A percentile compares a stretch with the other conserved stretches of the same genome.
These are phyloP conservation scores for Gyrodon lividus DNA, from an alignment of 768 basidiomycete genomes.

Conservation along the genomic window DNA sequence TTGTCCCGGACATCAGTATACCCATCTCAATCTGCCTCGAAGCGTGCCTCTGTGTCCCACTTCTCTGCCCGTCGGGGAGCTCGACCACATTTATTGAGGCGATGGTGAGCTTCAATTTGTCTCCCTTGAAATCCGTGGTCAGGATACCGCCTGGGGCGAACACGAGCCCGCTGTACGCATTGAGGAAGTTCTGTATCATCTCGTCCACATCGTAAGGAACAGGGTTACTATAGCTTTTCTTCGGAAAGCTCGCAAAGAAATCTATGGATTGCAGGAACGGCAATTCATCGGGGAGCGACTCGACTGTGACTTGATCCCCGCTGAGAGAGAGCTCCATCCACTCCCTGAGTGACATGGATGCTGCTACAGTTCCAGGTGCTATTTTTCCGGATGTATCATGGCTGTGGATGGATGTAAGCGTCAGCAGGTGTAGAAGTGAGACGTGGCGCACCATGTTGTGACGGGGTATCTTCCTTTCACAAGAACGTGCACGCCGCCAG, in stretches of 20 bases:
- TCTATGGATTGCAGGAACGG: slow-evolving; percentile 77
- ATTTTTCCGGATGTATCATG: slow-evolving; percentile 79
- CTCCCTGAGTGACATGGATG: slow-evolving; percentile 74
- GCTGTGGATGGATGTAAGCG: slow-evolving; percentile 43
- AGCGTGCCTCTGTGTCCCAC: slow-evolving; percentile 34
- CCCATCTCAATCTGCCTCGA: slow-evolving; percentile 49
- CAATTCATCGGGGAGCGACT: slow-evolving; percentile 55
- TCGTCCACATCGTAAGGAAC: slow-evolving; percentile 89
- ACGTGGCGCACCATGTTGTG: slow-evolving; percentile 66
- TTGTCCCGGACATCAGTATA: slow-evolving; percentile 88
- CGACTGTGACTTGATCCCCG: slow-evolving; percentile 75
- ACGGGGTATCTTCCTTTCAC: slow-evolving; percentile 70
- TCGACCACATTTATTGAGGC: slow-evolving; percentile 60
- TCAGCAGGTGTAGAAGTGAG: neutral
- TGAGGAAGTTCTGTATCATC: slow-evolving; percentile 70
- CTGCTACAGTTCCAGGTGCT: slow-evolving; percentile 68
- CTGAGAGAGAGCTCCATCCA: slow-evolving; percentile 84
- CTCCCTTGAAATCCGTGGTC: slow-evolving; percentile 86
- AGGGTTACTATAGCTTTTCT: slow-evolving; percentile 49
- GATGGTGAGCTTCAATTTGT: slow-evolving; percentile 72
- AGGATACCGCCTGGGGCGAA: slow-evolving; percentile 68
- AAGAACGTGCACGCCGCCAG: slow-evolving; percentile 67
- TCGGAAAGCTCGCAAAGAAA: slow-evolving; percentile 70
- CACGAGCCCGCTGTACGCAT: slow-evolving; percentile 70
- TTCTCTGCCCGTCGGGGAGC: slow-evolving; percentile 58